A percentile compares a stretch with the other conserved stretches of the same genome.
Evolutionary conservation across 768 basidiomycete genomes (phyloP).

Genomic region (Boletales sp.): DNA sequence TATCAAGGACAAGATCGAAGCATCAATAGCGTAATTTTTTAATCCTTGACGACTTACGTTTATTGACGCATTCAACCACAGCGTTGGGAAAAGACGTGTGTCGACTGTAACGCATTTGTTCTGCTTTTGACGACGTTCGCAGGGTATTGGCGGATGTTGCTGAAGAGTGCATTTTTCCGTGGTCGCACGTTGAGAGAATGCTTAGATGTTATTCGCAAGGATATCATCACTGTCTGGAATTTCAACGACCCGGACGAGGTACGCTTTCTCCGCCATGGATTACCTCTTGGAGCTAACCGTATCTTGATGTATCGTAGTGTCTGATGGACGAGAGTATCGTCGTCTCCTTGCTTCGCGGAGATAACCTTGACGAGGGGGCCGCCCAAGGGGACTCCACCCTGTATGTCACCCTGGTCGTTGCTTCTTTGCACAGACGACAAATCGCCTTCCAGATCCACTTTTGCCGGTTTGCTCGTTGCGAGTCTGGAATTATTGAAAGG

Average conservation of each 20-base stretch:
- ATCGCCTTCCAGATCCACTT: not conserved
- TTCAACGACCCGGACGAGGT: conserved; percentile 11
- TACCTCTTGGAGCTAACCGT: not conserved
- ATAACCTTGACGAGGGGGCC: not conserved
- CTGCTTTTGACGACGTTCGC: not conserved
- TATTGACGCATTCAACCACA: not conserved
- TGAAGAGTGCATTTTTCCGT: conserved; percentile 6
- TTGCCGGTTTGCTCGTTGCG: not conserved
- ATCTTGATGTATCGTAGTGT: not conserved
- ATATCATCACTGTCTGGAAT: conserved; percentile 12
- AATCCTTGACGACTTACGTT: too few species aligned
- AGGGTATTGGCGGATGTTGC: conserved; percentile 12
- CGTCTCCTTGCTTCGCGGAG: not conserved
- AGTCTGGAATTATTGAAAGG: not conserved
- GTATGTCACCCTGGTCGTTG: too few species aligned
- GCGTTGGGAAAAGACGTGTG: conserved; percentile 14
- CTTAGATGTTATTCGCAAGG: conserved; percentile 8
- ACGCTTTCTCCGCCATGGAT: not conserved
- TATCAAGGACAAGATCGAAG: conserved; percentile 14
- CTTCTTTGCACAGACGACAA: not conserved
- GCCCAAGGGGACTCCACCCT: too few species aligned
- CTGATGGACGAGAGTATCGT: conserved; percentile 6
- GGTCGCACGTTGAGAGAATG: conserved; percentile 8
- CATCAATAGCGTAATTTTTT: conserved; percentile 7
- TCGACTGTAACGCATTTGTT: not conserved